Percentiles rank a stretch among this genome's conserved stretches.
Conservation (phyloP, 2,329 filamentous ascomycete species). For the Aspergillus latus region DNA sequence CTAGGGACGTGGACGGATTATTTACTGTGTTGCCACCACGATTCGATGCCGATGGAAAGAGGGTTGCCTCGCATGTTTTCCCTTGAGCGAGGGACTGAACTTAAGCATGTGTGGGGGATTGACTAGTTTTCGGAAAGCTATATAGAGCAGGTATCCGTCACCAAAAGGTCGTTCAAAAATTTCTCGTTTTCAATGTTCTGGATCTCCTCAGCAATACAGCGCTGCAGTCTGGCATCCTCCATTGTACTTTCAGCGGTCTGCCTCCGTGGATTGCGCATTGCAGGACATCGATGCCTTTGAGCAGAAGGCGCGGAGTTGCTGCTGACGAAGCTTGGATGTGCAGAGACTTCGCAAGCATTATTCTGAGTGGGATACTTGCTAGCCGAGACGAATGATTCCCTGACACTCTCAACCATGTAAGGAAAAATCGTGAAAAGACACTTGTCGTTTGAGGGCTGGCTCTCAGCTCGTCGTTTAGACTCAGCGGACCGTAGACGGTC, state of each 20-base stretch:
- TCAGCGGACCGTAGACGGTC: not conserved
- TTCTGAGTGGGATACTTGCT: not conserved
- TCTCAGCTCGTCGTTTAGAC: not conserved
- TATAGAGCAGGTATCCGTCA: not conserved
- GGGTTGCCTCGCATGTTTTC: constrained; percentile 29
- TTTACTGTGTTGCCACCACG: constrained; percentile 29
- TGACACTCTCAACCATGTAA: constrained; percentile 1
- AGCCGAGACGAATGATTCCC: not conserved
- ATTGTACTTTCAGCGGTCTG: no score
- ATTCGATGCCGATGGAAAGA: constrained; percentile 31
- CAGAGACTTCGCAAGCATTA: not conserved
- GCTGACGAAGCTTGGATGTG: not conserved
- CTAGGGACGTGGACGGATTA: constrained; percentile 35
- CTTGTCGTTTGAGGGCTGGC: not conserved
- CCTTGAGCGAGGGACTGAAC: not conserved
- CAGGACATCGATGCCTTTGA: constrained; percentile 2
- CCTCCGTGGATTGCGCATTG: not conserved
- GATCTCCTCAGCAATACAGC: not conserved
- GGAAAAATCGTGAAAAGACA: not conserved
- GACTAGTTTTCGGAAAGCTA: no score
- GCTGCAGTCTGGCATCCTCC: not conserved
- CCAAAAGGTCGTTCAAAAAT: not conserved
- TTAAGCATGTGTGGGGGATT: not conserved
- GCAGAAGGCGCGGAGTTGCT: not conserved
- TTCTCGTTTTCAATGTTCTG: constrained; percentile 3